phyloP scores from a whole-genome alignment of 2,329 filamentous ascomycete genomes.

The Hymenoscyphus salicellus region DNA sequence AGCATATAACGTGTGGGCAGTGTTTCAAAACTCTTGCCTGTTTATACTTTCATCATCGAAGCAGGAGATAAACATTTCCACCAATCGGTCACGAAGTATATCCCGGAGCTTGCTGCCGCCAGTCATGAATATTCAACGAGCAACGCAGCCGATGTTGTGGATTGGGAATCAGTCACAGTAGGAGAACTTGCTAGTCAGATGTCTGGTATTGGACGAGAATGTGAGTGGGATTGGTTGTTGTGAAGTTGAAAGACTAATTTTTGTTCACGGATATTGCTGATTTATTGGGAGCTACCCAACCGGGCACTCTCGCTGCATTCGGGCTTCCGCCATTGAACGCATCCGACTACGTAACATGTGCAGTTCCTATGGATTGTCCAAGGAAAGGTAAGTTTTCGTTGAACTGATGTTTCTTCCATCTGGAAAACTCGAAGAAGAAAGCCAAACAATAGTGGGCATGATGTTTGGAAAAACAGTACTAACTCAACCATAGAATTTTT shows the following conservation, averaged over 20 bases:
- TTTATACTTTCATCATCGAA: slow-evolving; percentile 43
- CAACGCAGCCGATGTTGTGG: slow-evolving; percentile 19
- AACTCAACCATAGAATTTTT: background rate
- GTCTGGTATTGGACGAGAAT: slow-evolving; percentile 22
- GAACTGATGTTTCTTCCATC: background rate
- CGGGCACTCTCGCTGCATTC: background rate
- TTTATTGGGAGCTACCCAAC: slow-evolving; percentile 21
- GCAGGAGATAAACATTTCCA: slow-evolving; percentile 42
- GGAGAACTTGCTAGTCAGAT: slow-evolving; percentile 24
- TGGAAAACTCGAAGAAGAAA: background rate
- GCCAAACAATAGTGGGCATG: background rate
- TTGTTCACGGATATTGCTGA: slow-evolving; percentile 7
- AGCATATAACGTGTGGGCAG: slow-evolving; percentile 44
- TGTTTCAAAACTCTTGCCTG: slow-evolving; percentile 45
- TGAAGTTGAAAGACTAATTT: background rate
- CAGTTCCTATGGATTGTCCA: slow-evolving; percentile 27
- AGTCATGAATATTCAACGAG: slow-evolving; percentile 7
- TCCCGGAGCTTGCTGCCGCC: slow-evolving; percentile 40
- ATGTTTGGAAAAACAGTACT: background rate
- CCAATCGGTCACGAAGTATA: slow-evolving; percentile 42
- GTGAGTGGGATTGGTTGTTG: background rate
- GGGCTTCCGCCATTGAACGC: slow-evolving; percentile 35
- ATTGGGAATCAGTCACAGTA: slow-evolving; percentile 25
- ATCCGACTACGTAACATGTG: slow-evolving; percentile 30
- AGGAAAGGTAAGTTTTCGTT: slow-evolving; percentile 16